These are phyloP conservation scores for Psilocybe tampanensis DNA, from an alignment of 768 basidiomycete species.

Conservation along the genomic window DNA sequence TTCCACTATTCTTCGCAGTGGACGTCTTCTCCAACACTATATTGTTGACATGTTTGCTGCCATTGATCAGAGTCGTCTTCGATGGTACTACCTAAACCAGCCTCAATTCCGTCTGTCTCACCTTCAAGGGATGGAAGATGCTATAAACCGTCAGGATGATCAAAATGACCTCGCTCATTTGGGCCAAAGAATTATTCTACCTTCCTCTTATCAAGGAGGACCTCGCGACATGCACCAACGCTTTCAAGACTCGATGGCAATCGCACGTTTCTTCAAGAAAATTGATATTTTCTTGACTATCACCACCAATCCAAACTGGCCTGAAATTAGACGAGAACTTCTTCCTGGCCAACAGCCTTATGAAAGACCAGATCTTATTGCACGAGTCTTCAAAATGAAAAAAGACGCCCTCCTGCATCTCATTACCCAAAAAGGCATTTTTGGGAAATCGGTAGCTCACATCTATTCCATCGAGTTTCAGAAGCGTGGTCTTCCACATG, in stretches of 20 bases:
- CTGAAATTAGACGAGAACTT: slow-evolving; percentile 41
- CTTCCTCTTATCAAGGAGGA: slow-evolving; percentile 42
- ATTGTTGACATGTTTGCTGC: slow-evolving; percentile 40
- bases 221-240: slow-evolving; percentile 43
- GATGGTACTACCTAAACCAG: slow-evolving; percentile 36
- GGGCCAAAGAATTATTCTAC: slow-evolving; percentile 38
- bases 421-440: slow-evolving; percentile 37
- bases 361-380: slow-evolving; percentile 51
- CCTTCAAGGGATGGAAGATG: slow-evolving; percentile 31
- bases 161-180: slow-evolving; percentile 29
- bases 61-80: slow-evolving; percentile 37
- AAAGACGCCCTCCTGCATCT: slow-evolving; percentile 35
- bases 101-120: slow-evolving; percentile 31
- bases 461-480: slow-evolving; percentile 60
- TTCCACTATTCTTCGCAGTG: slow-evolving; percentile 32
- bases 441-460: slow-evolving; percentile 43
- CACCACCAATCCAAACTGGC: slow-evolving; percentile 55
- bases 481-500: slow-evolving; percentile 56
- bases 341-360: slow-evolving; percentile 37
- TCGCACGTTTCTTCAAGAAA: slow-evolving; percentile 38
- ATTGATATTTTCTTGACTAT: slow-evolving; percentile 54
- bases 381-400: slow-evolving; percentile 44
- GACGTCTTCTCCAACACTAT: slow-evolving; percentile 41
- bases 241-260: slow-evolving; percentile 49
- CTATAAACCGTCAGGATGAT: slow-evolving; percentile 18